phyloP scores from a whole-genome alignment of 768 basidiomycete genomes.

The Coprinopsis sp. region DNA sequence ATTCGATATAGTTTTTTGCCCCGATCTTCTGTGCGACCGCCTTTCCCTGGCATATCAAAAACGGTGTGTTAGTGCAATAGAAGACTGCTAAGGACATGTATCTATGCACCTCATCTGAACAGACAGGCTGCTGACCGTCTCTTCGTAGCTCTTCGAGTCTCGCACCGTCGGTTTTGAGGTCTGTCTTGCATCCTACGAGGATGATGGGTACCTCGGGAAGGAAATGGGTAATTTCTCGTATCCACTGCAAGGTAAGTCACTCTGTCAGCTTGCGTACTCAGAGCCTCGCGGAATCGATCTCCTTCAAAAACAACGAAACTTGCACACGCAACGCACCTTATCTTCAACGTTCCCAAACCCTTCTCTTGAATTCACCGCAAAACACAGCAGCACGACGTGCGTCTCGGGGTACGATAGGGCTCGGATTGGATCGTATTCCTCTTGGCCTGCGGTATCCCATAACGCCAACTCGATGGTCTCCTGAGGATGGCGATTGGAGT shows the following conservation, averaged over 20 bases:
- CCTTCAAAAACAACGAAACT: not conserved
- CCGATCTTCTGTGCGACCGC: not conserved
- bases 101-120: not conserved
- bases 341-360: constrained; percentile 99
- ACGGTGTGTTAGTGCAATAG: not conserved
- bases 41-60: not conserved
- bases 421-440: constrained; percentile 94
- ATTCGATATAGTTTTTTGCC: not conserved
- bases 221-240: not conserved
- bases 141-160: not conserved
- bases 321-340: constrained; percentile 76
- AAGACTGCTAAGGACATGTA: not conserved
- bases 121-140: not conserved
- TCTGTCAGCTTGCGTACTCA: not conserved
- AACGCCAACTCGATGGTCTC: constrained; percentile 97
- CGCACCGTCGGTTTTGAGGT: too few species aligned
- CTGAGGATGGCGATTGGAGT: too few species aligned
- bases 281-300: not conserved
- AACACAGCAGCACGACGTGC: constrained; percentile 98
- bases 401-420: constrained; percentile 98
- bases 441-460: constrained; percentile 99
- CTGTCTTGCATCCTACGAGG: constrained; percentile 1
- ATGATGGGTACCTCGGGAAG: not conserved
- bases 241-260: not conserved
- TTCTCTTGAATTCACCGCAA: constrained; percentile 96